Conservation (phyloP, 352 stramenopile genomes). For the Pythium utonaiense region DNA sequence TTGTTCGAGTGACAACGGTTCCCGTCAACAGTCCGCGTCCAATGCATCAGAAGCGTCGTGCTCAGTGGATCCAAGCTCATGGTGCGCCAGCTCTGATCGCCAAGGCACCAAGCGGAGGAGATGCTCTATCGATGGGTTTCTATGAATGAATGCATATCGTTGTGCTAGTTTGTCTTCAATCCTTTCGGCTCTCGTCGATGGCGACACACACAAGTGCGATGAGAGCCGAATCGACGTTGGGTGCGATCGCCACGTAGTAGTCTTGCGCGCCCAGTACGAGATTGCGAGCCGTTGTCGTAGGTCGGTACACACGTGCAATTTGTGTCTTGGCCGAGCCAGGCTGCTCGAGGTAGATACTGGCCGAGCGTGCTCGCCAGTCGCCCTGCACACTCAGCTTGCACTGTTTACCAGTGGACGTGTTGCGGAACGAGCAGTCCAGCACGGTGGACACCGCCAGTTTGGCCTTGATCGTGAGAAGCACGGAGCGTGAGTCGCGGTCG, state of each 20-base stretch:
- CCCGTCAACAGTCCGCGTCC: too few species aligned
- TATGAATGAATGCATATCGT: too few species aligned
- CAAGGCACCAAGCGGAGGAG: too few species aligned
- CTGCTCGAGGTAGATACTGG: slow-evolving; percentile 26
- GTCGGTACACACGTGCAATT: slow-evolving; percentile 26
- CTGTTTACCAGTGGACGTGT: slow-evolving; percentile 3
- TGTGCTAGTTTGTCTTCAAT: too few species aligned
- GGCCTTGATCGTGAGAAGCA: slow-evolving; percentile 19
- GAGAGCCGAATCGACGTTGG: slow-evolving; percentile 28
- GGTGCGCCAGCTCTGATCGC: too few species aligned
- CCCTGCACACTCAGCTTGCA: slow-evolving; percentile 17
- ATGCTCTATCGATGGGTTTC: too few species aligned
- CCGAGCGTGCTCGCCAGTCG: slow-evolving; percentile 21
- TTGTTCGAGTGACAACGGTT: too few species aligned
- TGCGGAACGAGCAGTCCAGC: slow-evolving; percentile 15
- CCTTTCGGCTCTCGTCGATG: slow-evolving; percentile 24
- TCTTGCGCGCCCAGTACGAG: slow-evolving; percentile 21
- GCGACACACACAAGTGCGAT: slow-evolving; percentile 28
- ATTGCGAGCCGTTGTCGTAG: slow-evolving; percentile 16
- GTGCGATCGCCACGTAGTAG: slow-evolving; percentile 29
- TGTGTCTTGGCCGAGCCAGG: slow-evolving; percentile 13
- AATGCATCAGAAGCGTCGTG: too few species aligned
- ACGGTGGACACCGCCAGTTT: slow-evolving; percentile 15
- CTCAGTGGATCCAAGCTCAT: too few species aligned
- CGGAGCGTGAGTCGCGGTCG: neutral